Conservation (phyloP, 208 protist genomes). For the Leishmania braziliensis region DNA sequence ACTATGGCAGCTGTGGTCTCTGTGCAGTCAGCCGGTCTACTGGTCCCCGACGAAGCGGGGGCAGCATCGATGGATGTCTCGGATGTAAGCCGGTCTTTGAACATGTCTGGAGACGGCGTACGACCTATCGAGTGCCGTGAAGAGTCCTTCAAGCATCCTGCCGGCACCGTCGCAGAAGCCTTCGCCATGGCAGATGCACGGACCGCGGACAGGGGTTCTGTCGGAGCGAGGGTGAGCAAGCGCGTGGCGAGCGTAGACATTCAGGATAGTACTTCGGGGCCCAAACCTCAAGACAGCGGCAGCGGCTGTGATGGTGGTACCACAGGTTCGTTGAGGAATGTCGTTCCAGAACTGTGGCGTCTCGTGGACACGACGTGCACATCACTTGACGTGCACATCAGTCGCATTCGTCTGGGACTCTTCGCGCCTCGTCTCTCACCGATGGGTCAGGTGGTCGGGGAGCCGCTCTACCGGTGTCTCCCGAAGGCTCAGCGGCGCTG, state of each 20-base stretch:
- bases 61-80: background rate
- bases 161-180: constrained; percentile 20
- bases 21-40: background rate
- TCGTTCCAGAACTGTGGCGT: constrained; percentile 20
- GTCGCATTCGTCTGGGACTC: constrained; percentile 33
- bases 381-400: constrained; percentile 28
- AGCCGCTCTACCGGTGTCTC: constrained; percentile 62
- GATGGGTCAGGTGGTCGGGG: constrained; percentile 48
- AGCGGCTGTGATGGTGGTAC: background rate
- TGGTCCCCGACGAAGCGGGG: background rate
- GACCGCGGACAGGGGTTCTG: background rate
- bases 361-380: constrained; percentile 25
- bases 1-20: background rate
- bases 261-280: background rate
- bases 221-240: background rate
- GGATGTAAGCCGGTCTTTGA: background rate
- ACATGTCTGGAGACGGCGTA: background rate
- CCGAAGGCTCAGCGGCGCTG: constrained; percentile 26
- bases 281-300: background rate
- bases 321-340: background rate
- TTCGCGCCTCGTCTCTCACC: constrained; percentile 68
- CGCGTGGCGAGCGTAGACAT: background rate
- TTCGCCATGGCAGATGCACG: constrained; percentile 24
- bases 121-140: background rate
- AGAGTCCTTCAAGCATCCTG: background rate